These are phyloP conservation scores for Yamagishiella unicocca DNA, from an alignment of 139 green algal genomes.

Conservation along the genomic window DNA sequence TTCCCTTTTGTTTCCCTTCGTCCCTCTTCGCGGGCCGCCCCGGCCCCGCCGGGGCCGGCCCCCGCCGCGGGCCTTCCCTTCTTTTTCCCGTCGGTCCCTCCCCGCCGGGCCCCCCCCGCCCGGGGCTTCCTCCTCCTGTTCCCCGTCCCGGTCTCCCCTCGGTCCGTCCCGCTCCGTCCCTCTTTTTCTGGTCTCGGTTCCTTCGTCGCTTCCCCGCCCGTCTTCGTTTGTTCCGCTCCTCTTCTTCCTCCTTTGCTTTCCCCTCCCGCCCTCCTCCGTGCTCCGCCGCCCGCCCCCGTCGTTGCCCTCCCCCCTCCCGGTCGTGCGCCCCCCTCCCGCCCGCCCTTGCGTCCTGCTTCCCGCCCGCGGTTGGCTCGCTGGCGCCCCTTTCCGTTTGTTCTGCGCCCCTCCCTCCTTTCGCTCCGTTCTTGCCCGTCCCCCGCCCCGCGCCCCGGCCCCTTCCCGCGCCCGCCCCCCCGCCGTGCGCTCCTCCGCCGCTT, in stretches of 20 bases:
- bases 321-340: not conserved
- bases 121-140: too few relatives aligned
- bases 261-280: not conserved
- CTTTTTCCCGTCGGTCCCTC: too few relatives aligned
- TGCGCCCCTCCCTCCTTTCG: not conserved
- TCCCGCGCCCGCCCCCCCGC: not conserved
- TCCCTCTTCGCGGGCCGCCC: too few relatives aligned
- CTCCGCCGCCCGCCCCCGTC: not conserved
- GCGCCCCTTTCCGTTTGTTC: not conserved
- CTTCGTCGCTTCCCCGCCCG: not conserved
- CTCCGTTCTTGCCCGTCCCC: not conserved
- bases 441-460: not conserved
- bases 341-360: not conserved
- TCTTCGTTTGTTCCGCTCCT: not conserved
- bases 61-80: too few relatives aligned
- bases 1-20: not conserved
- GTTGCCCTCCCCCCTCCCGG: not conserved
- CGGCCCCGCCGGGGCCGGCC: too few relatives aligned
- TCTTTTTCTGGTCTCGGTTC: not conserved
- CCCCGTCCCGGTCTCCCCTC: too few relatives aligned
- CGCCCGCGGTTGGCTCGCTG: not conserved
- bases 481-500: not conserved
- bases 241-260: not conserved
- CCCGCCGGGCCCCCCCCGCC: too few relatives aligned
- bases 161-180: not conserved